These are phyloP conservation scores for Suillus luteus DNA, from an alignment of 768 basidiomycete genomes.

Conservation along the genomic window DNA sequence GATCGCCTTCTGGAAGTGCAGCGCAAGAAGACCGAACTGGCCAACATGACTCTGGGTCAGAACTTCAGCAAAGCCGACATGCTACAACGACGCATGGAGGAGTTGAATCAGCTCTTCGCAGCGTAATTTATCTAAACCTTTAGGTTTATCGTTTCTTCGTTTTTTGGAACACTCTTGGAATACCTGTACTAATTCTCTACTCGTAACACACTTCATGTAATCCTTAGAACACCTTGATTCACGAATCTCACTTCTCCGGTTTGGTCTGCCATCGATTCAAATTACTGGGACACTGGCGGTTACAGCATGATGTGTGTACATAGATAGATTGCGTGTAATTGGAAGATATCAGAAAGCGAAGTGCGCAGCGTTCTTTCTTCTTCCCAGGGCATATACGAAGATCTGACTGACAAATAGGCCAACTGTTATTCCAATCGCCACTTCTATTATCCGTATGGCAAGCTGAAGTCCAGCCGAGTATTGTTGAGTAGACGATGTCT, in stretches of 20 bases:
- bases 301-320: conserved; percentile 2
- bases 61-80: conserved; percentile 88
- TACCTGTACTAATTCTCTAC: conserved; percentile 31
- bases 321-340: conserved; percentile 2
- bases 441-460: conserved; percentile 80
- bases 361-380: conserved; percentile 69
- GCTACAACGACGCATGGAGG: conserved; percentile 84
- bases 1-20: conserved; percentile 91
- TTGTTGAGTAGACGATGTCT: conserved; percentile 62
- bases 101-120: conserved; percentile 76
- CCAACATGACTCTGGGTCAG: conserved; percentile 90
- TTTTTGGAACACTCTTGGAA: conserved; percentile 21
- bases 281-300: conserved; percentile 6
- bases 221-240: conserved; percentile 26
- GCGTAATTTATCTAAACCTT: conserved; percentile 33
- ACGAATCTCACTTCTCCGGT: background rate
- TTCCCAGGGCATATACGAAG: conserved; percentile 71
- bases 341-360: conserved; percentile 62
- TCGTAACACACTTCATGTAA: conserved; percentile 33
- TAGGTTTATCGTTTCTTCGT: conserved; percentile 16
- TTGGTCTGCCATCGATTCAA: background rate
- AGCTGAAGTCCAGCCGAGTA: conserved; percentile 79
- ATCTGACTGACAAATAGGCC: conserved; percentile 83
- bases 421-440: conserved; percentile 84
- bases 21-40: conserved; percentile 90